Evolutionary conservation across 1,284 basidiomycete species (phyloP).

Genomic region (Athelia sp.): DNA sequence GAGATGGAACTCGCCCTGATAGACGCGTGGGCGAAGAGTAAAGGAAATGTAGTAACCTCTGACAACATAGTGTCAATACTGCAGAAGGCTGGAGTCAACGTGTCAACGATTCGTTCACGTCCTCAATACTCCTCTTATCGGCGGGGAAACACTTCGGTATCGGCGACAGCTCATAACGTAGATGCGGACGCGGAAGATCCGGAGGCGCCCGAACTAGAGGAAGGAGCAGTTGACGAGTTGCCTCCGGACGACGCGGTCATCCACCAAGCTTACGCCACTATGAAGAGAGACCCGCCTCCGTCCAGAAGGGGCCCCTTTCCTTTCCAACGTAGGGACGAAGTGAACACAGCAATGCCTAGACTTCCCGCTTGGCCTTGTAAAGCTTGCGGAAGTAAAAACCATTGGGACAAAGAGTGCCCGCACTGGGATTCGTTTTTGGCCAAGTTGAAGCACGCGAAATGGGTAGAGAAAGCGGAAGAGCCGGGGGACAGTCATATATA

Average conservation of each 20-base stretch:
- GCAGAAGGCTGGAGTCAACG: not conserved
- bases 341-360: not conserved
- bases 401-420: not conserved
- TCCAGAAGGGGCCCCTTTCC: not conserved
- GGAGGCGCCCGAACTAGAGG: not conserved
- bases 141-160: too few relatives aligned
- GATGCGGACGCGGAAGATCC: not conserved
- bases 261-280: not conserved
- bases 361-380: not conserved
- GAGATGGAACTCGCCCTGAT: not conserved
- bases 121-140: too few relatives aligned
- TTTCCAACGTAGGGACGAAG: not conserved
- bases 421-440: not conserved
- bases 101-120: too few relatives aligned
- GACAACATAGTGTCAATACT: not conserved
- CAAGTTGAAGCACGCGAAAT: not conserved
- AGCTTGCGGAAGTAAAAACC: not conserved
- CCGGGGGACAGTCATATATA: not conserved
- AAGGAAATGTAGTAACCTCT: not conserved
- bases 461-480: not conserved
- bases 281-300: not conserved
- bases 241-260: not conserved
- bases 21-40: not conserved
- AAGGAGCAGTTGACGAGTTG: not conserved
- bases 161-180: not conserved